Evolutionary conservation across 768 basidiomycete genomes (phyloP), one percentile per base, ranked within the genome.

Genomic region (Mycena olivaceomarginata): DNA sequence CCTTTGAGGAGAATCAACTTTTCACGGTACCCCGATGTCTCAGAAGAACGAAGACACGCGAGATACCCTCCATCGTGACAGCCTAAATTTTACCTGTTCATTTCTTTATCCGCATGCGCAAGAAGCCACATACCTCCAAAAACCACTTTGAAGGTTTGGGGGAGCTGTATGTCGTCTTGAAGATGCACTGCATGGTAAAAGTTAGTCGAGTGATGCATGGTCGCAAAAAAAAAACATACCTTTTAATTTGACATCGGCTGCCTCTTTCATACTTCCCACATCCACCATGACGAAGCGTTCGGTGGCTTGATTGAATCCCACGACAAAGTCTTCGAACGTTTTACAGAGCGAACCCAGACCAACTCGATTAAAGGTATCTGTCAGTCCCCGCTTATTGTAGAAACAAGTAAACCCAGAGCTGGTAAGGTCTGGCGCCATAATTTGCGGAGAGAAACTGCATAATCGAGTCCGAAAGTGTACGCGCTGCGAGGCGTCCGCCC

Each of bases 31-130:
- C 94, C 93, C 41, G 91, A 90, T 59, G 94, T 94, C 69, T 93
- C 90, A 67, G 93, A 90, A 22, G 93, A 91, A 63, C 90, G 90
- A 69, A 95, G 89, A 73, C 87, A 89, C 37, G 91, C 89, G 67
- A 90, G 88, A 85, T 95, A 95, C 79, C 94, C 94, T 85, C 92
- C 92, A 85, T 95, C 94, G 82, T 95, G 94, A 81, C 92, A 93
- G 77, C 93, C 93, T 94, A 77, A 59, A 41, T 45, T 70, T 64
- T 39, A 1, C 45, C 9, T 15, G 37, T 20, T 62, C 7, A 45
- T n/a, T 22, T 77, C 25, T 11, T 51, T 31, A 11, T 70, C 12
- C 73, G 67, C 73, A 74, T 31, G 31, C 22, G 71, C 40, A 39
- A 51, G 22, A 63, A 67, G 75, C 43, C 39, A 53, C 77, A 83